Percentiles rank a stretch among this genome's conserved stretches.
Evolutionary conservation across 2,329 filamentous ascomycete species (phyloP).

Genomic region (Colletotrichum aenigma): DNA sequence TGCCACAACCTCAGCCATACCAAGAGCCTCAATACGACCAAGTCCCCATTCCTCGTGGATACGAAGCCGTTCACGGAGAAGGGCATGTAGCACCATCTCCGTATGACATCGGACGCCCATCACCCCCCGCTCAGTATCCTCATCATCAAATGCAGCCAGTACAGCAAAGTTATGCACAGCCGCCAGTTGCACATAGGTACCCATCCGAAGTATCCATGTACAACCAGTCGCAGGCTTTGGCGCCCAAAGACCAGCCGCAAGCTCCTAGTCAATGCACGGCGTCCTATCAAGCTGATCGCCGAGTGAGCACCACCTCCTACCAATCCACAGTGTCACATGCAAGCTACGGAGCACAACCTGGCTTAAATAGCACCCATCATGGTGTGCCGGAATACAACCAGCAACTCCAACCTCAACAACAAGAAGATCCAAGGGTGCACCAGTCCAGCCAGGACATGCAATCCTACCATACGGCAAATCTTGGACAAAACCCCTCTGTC

Average conservation of each 20-base stretch:
- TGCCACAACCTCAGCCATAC: not conserved
- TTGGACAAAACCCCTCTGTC: not conserved
- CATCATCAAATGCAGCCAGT: slow-evolving; percentile 9
- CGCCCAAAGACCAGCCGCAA: not conserved
- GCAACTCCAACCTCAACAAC: not conserved
- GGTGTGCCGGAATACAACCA: not conserved
- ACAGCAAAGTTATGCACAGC: slow-evolving; percentile 16
- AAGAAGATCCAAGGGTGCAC: not conserved
- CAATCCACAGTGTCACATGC: not conserved
- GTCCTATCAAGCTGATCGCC: not conserved
- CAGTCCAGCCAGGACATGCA: not conserved
- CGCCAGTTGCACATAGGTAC: not conserved
- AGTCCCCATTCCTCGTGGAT: slow-evolving; percentile 41
- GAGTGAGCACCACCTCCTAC: slow-evolving; percentile 5
- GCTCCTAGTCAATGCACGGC: not conserved
- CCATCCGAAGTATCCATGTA: not conserved
- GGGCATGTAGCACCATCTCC: slow-evolving; percentile 31
- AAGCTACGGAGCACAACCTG: not conserved
- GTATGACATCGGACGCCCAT: slow-evolving; percentile 28
- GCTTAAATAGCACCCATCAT: not conserved
- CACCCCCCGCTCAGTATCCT: slow-evolving; percentile 14
- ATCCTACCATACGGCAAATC: not conserved
- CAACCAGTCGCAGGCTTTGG: not conserved
- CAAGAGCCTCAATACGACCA: slow-evolving; percentile 38
- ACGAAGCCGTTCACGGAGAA: slow-evolving; percentile 40